Evolutionary conservation across 2,329 filamentous ascomycete species (phyloP), one percentile per base, ranked within the genome.

Genomic region (Aurifilum marmelostoma): DNA sequence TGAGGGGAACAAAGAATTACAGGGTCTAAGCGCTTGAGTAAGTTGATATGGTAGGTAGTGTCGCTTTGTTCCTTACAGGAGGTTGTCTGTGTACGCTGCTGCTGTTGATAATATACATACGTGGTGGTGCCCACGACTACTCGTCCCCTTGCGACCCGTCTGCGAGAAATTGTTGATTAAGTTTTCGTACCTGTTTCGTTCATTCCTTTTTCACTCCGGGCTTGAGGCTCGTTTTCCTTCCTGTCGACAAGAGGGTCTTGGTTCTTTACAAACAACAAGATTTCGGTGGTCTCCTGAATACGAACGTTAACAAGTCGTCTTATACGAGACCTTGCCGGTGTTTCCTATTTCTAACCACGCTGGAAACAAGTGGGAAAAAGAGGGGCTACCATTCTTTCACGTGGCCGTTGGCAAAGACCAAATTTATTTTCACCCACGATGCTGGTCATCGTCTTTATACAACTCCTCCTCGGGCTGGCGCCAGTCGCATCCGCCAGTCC

Each of bases 361-460:
- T 24, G 29, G 16, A 12, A 14, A n/a, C 27, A 59, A 59, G 4
- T 24, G 16, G 56, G 21, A 59, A 59, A 24, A 59, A 24, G 11
- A 12, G 34, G 37, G 37, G 21, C 58, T 16, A 12, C 18, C 43
- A 9, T 37, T 37, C 34, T 21, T 24, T 27, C 14, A 27, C 56
- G 29, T 37, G 16, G 29, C 32, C 2, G 29, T n/a, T 18, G 16
- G 27, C 27, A 58, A 27, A 16, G 54, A 18, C 34, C 27, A 58
- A 34, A 16, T 56, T 29, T 21, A 34, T 43, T 37, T 41, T 21
- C n/a, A n/a, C n/a, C n/a, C n/a, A 59, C 64, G 69, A 71, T 71
- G 69, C 67, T 66, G 69, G 69, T 61, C 69, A 62, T 71, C 69
- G 61, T 34, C 27, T 66, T 69, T 5, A 41, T 67, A 11, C 29